These are phyloP conservation scores for Phytophthora hybrid DNA, from an alignment of 352 stramenopile species.

Conservation along the genomic window DNA sequence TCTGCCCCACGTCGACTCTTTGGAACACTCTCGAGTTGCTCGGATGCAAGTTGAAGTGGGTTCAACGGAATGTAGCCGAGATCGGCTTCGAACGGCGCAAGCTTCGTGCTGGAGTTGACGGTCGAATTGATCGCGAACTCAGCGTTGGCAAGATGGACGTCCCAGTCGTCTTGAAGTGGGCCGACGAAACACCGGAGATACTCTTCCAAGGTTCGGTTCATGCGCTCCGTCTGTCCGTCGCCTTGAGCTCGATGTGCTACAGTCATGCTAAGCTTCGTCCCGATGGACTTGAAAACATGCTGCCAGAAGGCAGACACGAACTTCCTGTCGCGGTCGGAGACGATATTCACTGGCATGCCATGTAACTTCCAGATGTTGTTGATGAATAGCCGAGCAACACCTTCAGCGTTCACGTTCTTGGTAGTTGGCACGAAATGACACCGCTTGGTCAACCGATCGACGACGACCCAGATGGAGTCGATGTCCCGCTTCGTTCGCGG, in stretches of 20 bases:
- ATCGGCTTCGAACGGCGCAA: no score
- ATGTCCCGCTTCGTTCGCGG: constrained; percentile 2
- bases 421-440: constrained; percentile 6
- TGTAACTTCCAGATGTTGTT: constrained; percentile 19
- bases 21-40: constrained; percentile 1
- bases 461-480: constrained; percentile 17
- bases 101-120: no score
- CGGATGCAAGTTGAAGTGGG: not conserved
- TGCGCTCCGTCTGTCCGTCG: constrained; percentile 21
- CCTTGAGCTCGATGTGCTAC: constrained; percentile 14
- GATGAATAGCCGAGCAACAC: constrained; percentile 13
- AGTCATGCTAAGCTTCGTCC: constrained; percentile 16
- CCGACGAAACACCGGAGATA: constrained; percentile 20
- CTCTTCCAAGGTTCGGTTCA: constrained; percentile 10
- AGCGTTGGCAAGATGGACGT: constrained; percentile 17
- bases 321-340: constrained; percentile 26
- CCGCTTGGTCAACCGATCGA: constrained; percentile 28
- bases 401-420: constrained; percentile 18
- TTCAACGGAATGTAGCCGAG: no score
- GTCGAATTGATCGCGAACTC: no score
- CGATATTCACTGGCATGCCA: constrained; percentile 18
- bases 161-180: constrained; percentile 21
- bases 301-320: constrained; percentile 25
- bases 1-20: not conserved
- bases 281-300: constrained; percentile 1